Evolutionary conservation across 139 green algal species (phyloP).

Genomic region (Asterochloris sp.): DNA sequence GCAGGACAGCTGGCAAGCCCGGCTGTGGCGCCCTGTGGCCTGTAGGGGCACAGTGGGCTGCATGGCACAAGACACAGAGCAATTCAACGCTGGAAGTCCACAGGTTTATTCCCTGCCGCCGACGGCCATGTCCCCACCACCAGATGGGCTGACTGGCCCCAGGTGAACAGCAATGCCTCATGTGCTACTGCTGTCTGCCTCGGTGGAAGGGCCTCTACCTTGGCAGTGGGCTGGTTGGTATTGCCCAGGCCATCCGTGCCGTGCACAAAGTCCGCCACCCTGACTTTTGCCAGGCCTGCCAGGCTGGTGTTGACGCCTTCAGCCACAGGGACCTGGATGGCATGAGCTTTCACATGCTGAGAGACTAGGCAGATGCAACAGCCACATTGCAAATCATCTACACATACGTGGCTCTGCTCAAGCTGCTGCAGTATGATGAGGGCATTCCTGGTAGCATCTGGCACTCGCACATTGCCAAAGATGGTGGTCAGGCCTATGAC

Average conservation of each 20-base stretch:
- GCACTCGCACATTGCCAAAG: constrained; percentile 78
- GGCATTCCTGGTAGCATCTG: constrained; percentile 75
- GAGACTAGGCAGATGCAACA: not conserved
- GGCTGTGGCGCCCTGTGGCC: too few species aligned
- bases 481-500: constrained; percentile 78
- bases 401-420: constrained; percentile 16
- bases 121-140: too few species aligned
- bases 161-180: too few species aligned
- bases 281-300: constrained; percentile 50
- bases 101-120: too few species aligned
- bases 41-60: too few species aligned
- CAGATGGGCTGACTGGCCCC: too few species aligned
- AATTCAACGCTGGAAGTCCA: too few species aligned
- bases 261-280: constrained; percentile 90
- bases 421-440: constrained; percentile 58
- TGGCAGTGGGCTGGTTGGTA: constrained; percentile 34
- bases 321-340: constrained; percentile 50
- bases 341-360: not conserved
- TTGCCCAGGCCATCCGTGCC: constrained; percentile 87
- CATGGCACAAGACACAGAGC: too few species aligned
- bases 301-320: constrained; percentile 45
- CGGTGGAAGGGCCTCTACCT: constrained; percentile 11
- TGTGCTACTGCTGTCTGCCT: too few species aligned
- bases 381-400: not conserved
- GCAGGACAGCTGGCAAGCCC: too few species aligned